A percentile compares a stretch with the other conserved stretches of the same genome.
Evolutionary conservation across 2,329 filamentous ascomycete genomes (phyloP).

Genomic region (Pezizomycotina sp.): DNA sequence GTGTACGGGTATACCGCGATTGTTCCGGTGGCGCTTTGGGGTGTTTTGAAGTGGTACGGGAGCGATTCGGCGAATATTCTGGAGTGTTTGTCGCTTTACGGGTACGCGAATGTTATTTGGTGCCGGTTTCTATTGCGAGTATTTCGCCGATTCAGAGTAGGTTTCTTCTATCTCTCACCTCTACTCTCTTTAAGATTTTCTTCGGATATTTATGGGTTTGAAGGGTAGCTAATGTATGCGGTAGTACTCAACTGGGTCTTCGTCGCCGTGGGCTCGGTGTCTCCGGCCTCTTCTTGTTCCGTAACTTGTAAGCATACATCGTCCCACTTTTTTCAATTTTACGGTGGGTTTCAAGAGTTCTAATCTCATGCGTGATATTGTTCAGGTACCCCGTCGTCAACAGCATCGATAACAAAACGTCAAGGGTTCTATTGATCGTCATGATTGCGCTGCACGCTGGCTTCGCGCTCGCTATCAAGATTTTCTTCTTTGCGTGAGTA

Average conservation of each 20-base stretch:
- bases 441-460: slow-evolving; percentile 76
- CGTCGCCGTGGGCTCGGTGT: slow-evolving; percentile 72
- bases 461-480: slow-evolving; percentile 86
- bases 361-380: slow-evolving; percentile 24
- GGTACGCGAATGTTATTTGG: slow-evolving; percentile 94
- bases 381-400: slow-evolving; percentile 53
- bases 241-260: slow-evolving; percentile 79
- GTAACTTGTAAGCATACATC: slow-evolving; percentile 76
- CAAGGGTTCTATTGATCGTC: slow-evolving; percentile 68
- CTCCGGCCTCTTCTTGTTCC: slow-evolving; percentile 66
- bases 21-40: slow-evolving; percentile 69
- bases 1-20: slow-evolving; percentile 75
- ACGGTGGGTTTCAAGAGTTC: neutral
- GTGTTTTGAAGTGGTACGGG: slow-evolving; percentile 82
- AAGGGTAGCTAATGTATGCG: too few relatives aligned
- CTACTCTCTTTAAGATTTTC: neutral
- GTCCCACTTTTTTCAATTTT: slow-evolving; percentile 1
- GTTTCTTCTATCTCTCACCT: slow-evolving; percentile 14
- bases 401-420: slow-evolving; percentile 81
- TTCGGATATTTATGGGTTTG: slow-evolving; percentile 22
- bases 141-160: slow-evolving; percentile 28
- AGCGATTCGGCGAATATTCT: slow-evolving; percentile 83
- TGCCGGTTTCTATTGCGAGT: slow-evolving; percentile 52
- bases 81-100: slow-evolving; percentile 90
- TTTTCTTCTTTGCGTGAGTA: slow-evolving; percentile 73